Evolutionary conservation across 768 basidiomycete genomes (phyloP).

Genomic region (Termitomyces sp.): DNA sequence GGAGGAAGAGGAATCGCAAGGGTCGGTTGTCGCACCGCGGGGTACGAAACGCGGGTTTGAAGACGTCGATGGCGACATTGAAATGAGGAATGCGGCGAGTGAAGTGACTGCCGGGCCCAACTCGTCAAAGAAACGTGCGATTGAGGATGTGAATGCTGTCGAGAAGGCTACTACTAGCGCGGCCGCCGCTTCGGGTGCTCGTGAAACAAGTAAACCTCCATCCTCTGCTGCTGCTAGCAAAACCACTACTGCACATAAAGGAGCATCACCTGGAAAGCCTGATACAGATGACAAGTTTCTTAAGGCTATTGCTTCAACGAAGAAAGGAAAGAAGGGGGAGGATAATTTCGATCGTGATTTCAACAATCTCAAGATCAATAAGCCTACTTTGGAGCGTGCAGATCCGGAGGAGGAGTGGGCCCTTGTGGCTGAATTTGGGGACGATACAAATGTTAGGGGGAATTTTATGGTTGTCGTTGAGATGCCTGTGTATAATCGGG

Average conservation of each 20-base stretch:
- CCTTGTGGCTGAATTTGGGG: slow-evolving; percentile 62
- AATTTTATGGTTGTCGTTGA: slow-evolving; percentile 82
- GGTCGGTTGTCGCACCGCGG: slow-evolving; percentile 14
- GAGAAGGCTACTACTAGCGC: background rate
- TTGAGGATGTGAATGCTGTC: slow-evolving; percentile 30
- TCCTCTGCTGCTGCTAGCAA: slow-evolving; percentile 14
- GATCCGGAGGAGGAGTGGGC: slow-evolving; percentile 55
- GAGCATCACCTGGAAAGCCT: slow-evolving; percentile 42
- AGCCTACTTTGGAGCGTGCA: slow-evolving; percentile 49
- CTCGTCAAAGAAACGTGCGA: slow-evolving; percentile 41
- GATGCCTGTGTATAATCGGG: slow-evolving; percentile 48
- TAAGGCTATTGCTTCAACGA: slow-evolving; percentile 70
- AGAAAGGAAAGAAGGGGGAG: slow-evolving; percentile 62
- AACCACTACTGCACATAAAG: slow-evolving; percentile 18
- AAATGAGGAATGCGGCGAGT: slow-evolving; percentile 27
- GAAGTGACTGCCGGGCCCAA: slow-evolving; percentile 15
- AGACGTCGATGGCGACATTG: slow-evolving; percentile 34
- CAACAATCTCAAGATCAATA: slow-evolving; percentile 69
- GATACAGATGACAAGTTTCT: slow-evolving; percentile 71
- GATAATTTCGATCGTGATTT: slow-evolving; percentile 78
- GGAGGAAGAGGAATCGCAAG: slow-evolving; percentile 55
- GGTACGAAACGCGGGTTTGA: slow-evolving; percentile 39
- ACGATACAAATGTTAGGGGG: slow-evolving; percentile 57
- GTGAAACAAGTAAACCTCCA: background rate
- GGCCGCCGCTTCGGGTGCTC: background rate